These are phyloP conservation scores for Ceratobasidium sp. DNA, from an alignment of 1,284 basidiomycete genomes.

Conservation along the genomic window DNA sequence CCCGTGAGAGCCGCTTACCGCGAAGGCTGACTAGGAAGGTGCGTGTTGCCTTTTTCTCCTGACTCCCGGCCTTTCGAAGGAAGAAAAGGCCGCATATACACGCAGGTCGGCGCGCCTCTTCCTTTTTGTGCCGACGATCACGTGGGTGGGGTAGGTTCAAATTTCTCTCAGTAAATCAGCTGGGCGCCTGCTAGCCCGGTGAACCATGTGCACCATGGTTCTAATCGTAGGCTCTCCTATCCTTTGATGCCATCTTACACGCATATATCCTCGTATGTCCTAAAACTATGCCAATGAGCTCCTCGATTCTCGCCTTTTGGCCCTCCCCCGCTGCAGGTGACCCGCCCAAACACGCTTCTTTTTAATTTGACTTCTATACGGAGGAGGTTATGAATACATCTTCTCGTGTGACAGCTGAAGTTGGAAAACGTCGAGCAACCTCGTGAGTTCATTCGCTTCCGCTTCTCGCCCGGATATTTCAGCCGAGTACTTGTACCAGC, in stretches of 20 bases:
- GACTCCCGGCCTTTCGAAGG: background rate
- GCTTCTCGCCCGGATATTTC: conserved; percentile 11
- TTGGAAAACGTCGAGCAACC: conserved; percentile 4
- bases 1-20: conserved; percentile 22
- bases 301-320: background rate
- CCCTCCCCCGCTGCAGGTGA: background rate
- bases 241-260: background rate
- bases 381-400: background rate
- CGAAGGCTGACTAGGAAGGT: background rate
- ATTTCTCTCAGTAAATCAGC: too few relatives aligned
- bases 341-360: background rate
- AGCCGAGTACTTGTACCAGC: background rate
- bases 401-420: conserved; percentile 9
- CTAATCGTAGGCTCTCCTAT: background rate
- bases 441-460: conserved; percentile 22
- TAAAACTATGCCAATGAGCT: background rate
- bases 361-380: conserved; percentile 15
- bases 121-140: background rate
- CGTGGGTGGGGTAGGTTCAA: background rate
- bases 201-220: background rate
- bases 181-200: background rate
- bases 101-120: background rate
- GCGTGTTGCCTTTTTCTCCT: background rate
- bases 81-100: background rate
- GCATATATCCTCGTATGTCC: background rate